Evolutionary conservation across 192 early-diverging fungal species (phyloP), one percentile per base, ranked within the genome.

Genomic region (Podila minutissima): DNA sequence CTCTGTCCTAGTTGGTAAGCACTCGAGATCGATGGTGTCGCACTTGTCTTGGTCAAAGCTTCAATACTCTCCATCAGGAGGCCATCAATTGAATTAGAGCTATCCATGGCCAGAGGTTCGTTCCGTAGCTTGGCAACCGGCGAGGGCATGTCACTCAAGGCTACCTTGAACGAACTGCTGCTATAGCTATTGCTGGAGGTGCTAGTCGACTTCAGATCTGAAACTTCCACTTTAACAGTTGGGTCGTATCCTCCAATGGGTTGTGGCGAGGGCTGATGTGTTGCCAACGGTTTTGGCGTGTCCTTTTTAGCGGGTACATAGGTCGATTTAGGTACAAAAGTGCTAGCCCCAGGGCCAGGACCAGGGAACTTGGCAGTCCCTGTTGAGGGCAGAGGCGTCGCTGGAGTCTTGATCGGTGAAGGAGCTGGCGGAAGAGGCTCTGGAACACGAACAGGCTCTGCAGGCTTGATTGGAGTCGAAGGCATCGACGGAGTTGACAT

Each of bases 51-150:
- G 3, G 66, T 48, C 77, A 81, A 73, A 1, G 77, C 77, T 35
- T 81, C 77, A n/a, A 81, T 65, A 24, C 77, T 81, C n/a, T 81
- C 77, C 71, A 81, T 51, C 11, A 81, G 29, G 10, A 81, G 29
- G 10, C 77, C 77, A 66, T 81, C 71, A 17, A 81, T 24, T 13
- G 77, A 81, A 28, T 66, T 81, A 1, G 77, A 71, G 29, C 77
- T 73, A 28, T 72, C 71, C 17, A 69, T 22, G 4, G 59, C 62
- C 1, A 46, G 48, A 13, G 59, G 15, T 8, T 64, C 28, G 35
- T 26, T 57, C 5, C 50, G 66, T 3, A 57, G 59, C 4, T 60
- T 37, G 7, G 31, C 26, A 9, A 64, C 28, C 20, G 60, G 70
- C n/a, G 59, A 46, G 11, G 77, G 28, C 59, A 69, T 41, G 31